These are phyloP conservation scores for Pythium apleroticum DNA, from an alignment of 352 stramenopile species.

Conservation along the genomic window DNA sequence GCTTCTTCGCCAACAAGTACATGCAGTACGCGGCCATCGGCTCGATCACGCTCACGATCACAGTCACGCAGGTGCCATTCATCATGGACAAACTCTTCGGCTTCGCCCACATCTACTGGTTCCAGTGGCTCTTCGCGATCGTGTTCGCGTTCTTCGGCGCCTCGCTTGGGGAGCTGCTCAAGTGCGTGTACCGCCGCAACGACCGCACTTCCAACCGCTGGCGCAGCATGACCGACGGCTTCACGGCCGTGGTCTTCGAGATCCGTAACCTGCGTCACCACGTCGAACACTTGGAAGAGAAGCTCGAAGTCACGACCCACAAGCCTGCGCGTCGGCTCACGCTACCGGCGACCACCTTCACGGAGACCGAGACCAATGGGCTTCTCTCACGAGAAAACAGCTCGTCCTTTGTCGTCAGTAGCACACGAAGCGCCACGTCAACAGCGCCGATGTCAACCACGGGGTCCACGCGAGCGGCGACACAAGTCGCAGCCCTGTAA, in stretches of 20 bases:
- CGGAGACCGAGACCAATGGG: neutral
- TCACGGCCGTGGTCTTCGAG: slow-evolving; percentile 39
- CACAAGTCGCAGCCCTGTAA: neutral
- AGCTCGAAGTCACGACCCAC: slow-evolving; percentile 47
- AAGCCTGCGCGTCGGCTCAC: slow-evolving; percentile 34
- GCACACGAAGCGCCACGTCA: slow-evolving; percentile 6
- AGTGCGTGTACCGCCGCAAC: slow-evolving; percentile 39
- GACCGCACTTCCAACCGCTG: slow-evolving; percentile 34
- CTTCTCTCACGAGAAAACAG: slow-evolving; percentile 27
- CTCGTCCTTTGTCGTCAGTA: neutral
- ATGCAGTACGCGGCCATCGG: slow-evolving; percentile 43
- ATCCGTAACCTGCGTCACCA: slow-evolving; percentile 48
- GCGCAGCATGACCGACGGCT: slow-evolving; percentile 39
- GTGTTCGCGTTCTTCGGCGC: slow-evolving; percentile 33
- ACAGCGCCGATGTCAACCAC: slow-evolving; percentile 1
- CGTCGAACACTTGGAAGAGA: slow-evolving; percentile 48
- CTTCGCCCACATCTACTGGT: slow-evolving; percentile 43
- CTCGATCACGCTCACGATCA: slow-evolving; percentile 38
- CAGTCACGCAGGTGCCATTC: slow-evolving; percentile 37
- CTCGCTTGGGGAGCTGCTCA: slow-evolving; percentile 39
- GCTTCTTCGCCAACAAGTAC: slow-evolving; percentile 41
- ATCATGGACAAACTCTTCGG: slow-evolving; percentile 43
- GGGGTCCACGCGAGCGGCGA: neutral
- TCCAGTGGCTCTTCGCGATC: slow-evolving; percentile 45
- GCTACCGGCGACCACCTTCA: slow-evolving; percentile 6